A percentile compares a stretch with the other conserved stretches of the same genome.
phyloP scores from a whole-genome alignment of 1,139 yeast species.

The Debaryomyces psychrophilus region DNA sequence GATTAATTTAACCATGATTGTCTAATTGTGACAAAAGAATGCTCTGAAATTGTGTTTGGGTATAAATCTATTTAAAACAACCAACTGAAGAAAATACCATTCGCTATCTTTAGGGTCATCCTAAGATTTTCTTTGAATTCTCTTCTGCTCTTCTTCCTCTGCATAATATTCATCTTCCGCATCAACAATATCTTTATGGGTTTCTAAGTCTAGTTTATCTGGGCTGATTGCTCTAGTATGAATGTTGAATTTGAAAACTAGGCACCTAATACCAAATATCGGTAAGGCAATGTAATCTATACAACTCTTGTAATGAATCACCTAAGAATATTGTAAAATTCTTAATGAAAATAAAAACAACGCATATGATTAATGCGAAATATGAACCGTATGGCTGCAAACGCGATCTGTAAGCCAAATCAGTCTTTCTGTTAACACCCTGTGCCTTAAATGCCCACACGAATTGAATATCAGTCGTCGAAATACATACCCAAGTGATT shows the following conservation, averaged over 20 bases:
- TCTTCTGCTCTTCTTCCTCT: conserved; percentile 44
- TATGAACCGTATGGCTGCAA: conserved; percentile 68
- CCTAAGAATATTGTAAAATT: conserved; percentile 73
- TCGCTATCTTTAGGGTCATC: conserved; percentile 43
- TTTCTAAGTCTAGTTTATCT: conserved; percentile 62
- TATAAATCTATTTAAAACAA: conserved; percentile 36
- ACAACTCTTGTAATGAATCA: conserved; percentile 55
- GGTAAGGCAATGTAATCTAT: conserved; percentile 82
- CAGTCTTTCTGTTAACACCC: conserved; percentile 45
- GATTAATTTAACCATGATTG: neutral
- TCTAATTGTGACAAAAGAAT: neutral
- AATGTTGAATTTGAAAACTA: conserved; percentile 60
- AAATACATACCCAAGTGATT: conserved; percentile 67
- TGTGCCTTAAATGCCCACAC: conserved; percentile 70
- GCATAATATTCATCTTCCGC: conserved; percentile 64
- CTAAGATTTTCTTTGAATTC: conserved; percentile 50
- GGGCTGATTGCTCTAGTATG: conserved; percentile 57
- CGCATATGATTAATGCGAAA: conserved; percentile 56
- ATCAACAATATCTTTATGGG: conserved; percentile 67
- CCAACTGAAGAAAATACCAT: conserved; percentile 60
- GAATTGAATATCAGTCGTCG: conserved; percentile 65
- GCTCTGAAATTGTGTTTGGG: neutral
- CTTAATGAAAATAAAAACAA: conserved; percentile 62
- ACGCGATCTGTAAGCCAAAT: conserved; percentile 64
- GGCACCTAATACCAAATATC: conserved; percentile 54